These are phyloP conservation scores for Turritis glabra DNA, from an alignment of 345 rosid genomes.

Conservation along the genomic window DNA sequence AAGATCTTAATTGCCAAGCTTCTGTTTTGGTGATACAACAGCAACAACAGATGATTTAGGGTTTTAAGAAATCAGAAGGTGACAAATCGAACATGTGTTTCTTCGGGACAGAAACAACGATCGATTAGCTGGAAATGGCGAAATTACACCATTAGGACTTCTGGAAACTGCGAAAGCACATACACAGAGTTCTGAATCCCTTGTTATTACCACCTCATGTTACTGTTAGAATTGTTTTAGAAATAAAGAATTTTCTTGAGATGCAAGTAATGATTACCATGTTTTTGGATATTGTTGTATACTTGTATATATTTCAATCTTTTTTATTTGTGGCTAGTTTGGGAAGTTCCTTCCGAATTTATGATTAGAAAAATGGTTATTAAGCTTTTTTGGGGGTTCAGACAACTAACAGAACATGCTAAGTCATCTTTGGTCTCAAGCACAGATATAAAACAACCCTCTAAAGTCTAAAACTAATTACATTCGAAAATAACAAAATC, in stretches of 20 bases:
- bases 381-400: neutral
- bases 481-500: too few species aligned
- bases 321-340: neutral
- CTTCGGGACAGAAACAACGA: neutral
- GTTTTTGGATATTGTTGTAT: neutral
- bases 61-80: neutral
- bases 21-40: slow-evolving; percentile 41
- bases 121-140: neutral
- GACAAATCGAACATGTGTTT: neutral
- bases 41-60: slow-evolving; percentile 39
- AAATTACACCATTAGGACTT: neutral
- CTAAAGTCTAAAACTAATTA: too few species aligned
- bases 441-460: too few species aligned
- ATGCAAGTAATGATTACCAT: slow-evolving; percentile 5
- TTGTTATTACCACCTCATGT: neutral
- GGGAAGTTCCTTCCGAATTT: neutral
- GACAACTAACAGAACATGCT: neutral
- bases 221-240: slow-evolving; percentile 8
- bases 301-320: slow-evolving; percentile 5
- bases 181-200: neutral
- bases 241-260: neutral
- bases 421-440: neutral
- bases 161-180: neutral
- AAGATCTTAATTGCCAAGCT: slow-evolving; percentile 30
- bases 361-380: neutral